A percentile compares a stretch with the other conserved stretches of the same genome.
phyloP scores from a whole-genome alignment of 495 filamentous ascomycete genomes.

The Melanomma pulvis-pyrius region DNA sequence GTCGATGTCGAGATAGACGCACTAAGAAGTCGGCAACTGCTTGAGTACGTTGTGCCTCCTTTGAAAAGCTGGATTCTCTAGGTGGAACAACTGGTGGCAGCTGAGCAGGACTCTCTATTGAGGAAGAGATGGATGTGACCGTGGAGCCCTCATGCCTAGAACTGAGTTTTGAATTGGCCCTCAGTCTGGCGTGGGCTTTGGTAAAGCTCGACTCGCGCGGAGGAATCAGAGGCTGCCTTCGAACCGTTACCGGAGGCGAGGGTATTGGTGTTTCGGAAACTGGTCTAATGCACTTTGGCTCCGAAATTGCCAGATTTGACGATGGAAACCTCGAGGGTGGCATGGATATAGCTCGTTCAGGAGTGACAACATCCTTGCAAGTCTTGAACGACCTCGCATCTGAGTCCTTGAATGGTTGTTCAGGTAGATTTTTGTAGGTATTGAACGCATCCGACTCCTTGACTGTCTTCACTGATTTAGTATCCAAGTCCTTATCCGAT shows the following conservation, averaged over 20 bases:
- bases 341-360: constrained; percentile 24
- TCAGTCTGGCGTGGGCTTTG: constrained; percentile 3
- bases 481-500: background rate
- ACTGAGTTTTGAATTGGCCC: constrained; percentile 16
- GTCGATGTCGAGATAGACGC: constrained; percentile 15
- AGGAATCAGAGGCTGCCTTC: constrained; percentile 6
- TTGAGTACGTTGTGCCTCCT: constrained; percentile 30
- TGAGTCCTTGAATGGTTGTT: constrained; percentile 21
- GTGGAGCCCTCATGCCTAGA: constrained; percentile 12
- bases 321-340: constrained; percentile 9
- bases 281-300: constrained; percentile 15
- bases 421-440: background rate
- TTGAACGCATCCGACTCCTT: too few species aligned
- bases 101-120: background rate
- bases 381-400: constrained; percentile 31
- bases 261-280: constrained; percentile 14
- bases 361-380: constrained; percentile 28
- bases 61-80: constrained; percentile 34
- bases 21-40: constrained; percentile 35
- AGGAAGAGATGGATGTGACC: constrained; percentile 17
- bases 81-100: constrained; percentile 26
- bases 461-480: too few species aligned
- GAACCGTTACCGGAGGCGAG: constrained; percentile 4
- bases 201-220: constrained; percentile 26
- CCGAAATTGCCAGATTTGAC: background rate